phyloP scores from a whole-genome alignment of 768 basidiomycete species.

The Boletus patriciae region DNA sequence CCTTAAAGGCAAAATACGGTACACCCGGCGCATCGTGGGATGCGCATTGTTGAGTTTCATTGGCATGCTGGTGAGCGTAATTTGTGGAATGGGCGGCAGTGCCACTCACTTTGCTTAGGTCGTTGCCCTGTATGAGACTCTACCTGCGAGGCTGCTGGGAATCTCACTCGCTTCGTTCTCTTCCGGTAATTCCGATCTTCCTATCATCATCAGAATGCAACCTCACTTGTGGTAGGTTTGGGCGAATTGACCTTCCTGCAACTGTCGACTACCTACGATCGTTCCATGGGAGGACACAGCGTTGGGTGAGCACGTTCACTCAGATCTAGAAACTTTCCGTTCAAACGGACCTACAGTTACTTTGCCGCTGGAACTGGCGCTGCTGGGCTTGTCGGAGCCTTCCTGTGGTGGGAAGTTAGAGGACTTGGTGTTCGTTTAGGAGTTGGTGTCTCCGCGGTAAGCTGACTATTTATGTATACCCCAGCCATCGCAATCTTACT shows the following conservation, averaged over 20 bases:
- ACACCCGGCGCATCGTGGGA: constrained; percentile 67
- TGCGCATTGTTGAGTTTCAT: constrained; percentile 73
- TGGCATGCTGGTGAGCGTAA: constrained; percentile 80
- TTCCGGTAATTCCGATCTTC: constrained; percentile 52
- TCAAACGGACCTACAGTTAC: constrained; percentile 50
- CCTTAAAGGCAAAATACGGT: constrained; percentile 82
- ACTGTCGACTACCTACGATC: constrained; percentile 79
- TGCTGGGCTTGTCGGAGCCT: constrained; percentile 89
- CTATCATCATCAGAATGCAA: background rate
- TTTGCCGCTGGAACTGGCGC: constrained; percentile 95
- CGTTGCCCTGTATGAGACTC: constrained; percentile 67
- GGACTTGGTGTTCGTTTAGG: constrained; percentile 80
- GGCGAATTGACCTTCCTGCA: constrained; percentile 96
- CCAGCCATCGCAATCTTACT: constrained; percentile 1
- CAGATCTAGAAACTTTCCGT: background rate
- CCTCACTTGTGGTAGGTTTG: constrained; percentile 54
- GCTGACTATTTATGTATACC: constrained; percentile 23
- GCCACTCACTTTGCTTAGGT: constrained; percentile 46
- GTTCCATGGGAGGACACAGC: constrained; percentile 71
- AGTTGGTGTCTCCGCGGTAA: constrained; percentile 78
- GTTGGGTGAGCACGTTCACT: constrained; percentile 59
- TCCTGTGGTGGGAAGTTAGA: constrained; percentile 92
- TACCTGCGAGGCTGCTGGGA: constrained; percentile 73
- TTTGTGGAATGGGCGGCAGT: background rate
- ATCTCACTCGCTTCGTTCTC: constrained; percentile 85